Percentiles rank a stretch among this genome's conserved stretches.
Evolutionary conservation across 2,329 filamentous ascomycete genomes (phyloP).

Genomic region (Scedosporium apiospermum): DNA sequence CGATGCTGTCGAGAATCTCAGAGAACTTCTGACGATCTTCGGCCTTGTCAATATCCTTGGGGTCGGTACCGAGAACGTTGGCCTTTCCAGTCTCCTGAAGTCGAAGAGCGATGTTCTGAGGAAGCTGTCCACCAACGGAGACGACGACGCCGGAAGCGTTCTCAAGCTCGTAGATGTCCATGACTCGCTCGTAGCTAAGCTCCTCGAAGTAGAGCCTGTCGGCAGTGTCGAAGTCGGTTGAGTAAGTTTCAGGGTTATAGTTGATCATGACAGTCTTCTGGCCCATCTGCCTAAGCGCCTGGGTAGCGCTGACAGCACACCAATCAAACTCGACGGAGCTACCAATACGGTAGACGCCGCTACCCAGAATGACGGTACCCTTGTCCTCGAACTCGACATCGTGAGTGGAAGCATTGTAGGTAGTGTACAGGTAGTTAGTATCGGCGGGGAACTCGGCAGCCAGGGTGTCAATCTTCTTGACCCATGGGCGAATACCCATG

Average conservation of each 20-base stretch:
- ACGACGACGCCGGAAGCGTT: constrained; percentile 79
- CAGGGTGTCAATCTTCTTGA: constrained; percentile 90
- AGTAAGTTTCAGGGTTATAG: constrained; percentile 73
- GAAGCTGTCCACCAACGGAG: constrained; percentile 89
- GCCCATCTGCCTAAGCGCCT: constrained; percentile 73
- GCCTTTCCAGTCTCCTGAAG: constrained; percentile 87
- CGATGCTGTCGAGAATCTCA: constrained; percentile 91
- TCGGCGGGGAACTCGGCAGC: constrained; percentile 93
- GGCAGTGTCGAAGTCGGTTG: constrained; percentile 79
- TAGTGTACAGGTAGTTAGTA: constrained; percentile 95
- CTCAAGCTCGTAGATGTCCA: constrained; percentile 98
- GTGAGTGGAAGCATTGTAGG: constrained; percentile 91
- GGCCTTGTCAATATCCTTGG: constrained; percentile 91
- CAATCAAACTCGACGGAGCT: constrained; percentile 98
- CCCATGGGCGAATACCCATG: constrained; percentile 88
- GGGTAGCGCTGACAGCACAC: constrained; percentile 87
- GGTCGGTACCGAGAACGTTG: constrained; percentile 85
- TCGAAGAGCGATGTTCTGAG: constrained; percentile 93
- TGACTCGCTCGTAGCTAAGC: constrained; percentile 90
- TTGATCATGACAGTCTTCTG: constrained; percentile 99
- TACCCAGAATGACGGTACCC: constrained; percentile 80
- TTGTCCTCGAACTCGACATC: constrained; percentile 92
- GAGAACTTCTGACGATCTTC: constrained; percentile 99
- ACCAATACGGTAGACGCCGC: constrained; percentile 94
- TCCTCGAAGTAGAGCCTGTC: constrained; percentile 97